A percentile compares a stretch with the other conserved stretches of the same genome.
These are phyloP conservation scores for Colletotrichum melonis DNA, from an alignment of 2,329 filamentous ascomycete genomes.

Conservation along the genomic window DNA sequence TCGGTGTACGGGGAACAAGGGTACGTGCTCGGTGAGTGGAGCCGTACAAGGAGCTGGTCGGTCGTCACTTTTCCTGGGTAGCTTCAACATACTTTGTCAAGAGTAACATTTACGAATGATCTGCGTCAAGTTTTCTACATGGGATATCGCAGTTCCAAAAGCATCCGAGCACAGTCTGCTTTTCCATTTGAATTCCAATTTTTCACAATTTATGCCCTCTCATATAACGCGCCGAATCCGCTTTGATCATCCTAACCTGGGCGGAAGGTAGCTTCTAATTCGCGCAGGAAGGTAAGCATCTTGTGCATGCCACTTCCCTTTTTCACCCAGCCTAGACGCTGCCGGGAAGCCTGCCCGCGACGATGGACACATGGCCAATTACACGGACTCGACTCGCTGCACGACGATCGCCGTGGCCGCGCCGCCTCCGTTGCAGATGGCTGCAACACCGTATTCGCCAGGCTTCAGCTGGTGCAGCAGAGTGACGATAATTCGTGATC, in stretches of 20 bases:
- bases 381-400: slow-evolving; percentile 77
- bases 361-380: slow-evolving; percentile 30
- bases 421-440: slow-evolving; percentile 97
- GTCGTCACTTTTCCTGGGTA: neutral
- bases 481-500: slow-evolving; percentile 89
- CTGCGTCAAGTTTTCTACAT: neutral
- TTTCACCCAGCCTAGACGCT: neutral
- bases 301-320: slow-evolving; percentile 18
- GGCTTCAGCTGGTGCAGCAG: slow-evolving; percentile 91
- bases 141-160: neutral
- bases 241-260: neutral
- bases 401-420: slow-evolving; percentile 93
- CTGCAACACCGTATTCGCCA: slow-evolving; percentile 93
- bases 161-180: neutral
- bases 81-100: neutral
- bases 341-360: neutral
- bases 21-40: slow-evolving; percentile 11
- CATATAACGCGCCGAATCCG: neutral
- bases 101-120: neutral
- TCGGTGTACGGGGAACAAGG: slow-evolving; percentile 16
- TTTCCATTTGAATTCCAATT: neutral
- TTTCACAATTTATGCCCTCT: slow-evolving; percentile 10
- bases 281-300: neutral
- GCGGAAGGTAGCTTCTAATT: slow-evolving; percentile 2
- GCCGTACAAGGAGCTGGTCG: neutral